A percentile compares a stretch with the other conserved stretches of the same genome.
These are phyloP conservation scores for Talaromyces piceae DNA, from an alignment of 2,329 filamentous ascomycete genomes.

Conservation along the genomic window DNA sequence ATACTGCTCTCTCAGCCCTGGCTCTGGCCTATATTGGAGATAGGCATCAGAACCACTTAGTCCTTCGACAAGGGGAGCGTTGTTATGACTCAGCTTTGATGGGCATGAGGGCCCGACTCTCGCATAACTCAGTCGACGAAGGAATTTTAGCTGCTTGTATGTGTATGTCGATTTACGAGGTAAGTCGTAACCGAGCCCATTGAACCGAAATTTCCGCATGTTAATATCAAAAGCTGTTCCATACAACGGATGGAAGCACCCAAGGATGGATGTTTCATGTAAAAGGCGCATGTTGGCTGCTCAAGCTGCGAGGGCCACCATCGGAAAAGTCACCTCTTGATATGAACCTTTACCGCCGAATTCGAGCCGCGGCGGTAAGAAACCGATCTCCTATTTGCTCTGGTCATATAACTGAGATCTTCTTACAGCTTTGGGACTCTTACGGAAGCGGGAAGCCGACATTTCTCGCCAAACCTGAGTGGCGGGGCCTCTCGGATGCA, in stretches of 20 bases:
- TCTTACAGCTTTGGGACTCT: slow-evolving; percentile 7
- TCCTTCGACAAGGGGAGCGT: slow-evolving; percentile 6
- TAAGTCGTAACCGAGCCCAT: not conserved
- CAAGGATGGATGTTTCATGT: slow-evolving; percentile 13
- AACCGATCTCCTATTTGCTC: not conserved
- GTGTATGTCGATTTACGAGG: slow-evolving; percentile 11
- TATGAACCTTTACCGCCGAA: slow-evolving; percentile 12
- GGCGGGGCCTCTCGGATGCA: slow-evolving; percentile 9
- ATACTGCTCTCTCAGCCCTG: slow-evolving; percentile 9
- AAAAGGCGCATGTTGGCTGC: slow-evolving; percentile 9
- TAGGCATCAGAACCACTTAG: slow-evolving; percentile 2
- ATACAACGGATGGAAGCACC: slow-evolving; percentile 6
- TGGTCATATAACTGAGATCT: not conserved
- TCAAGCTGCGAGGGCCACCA: slow-evolving; percentile 8
- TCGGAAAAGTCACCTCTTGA: slow-evolving; percentile 9
- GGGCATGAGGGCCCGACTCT: slow-evolving; percentile 4
- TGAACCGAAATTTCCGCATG: not conserved
- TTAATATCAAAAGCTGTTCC: slow-evolving; percentile 5
- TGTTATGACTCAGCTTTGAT: slow-evolving; percentile 7
- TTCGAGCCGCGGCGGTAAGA: slow-evolving; percentile 11
- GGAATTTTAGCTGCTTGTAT: slow-evolving; percentile 9
- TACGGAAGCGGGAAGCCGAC: slow-evolving; percentile 9
- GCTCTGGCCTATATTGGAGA: slow-evolving; percentile 10
- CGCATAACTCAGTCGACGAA: slow-evolving; percentile 8
- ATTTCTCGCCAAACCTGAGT: slow-evolving; percentile 10